Percentiles rank a stretch among this genome's conserved stretches.
These are phyloP conservation scores for Beauveria varroae DNA, from an alignment of 2,329 filamentous ascomycete species.

Conservation along the genomic window DNA sequence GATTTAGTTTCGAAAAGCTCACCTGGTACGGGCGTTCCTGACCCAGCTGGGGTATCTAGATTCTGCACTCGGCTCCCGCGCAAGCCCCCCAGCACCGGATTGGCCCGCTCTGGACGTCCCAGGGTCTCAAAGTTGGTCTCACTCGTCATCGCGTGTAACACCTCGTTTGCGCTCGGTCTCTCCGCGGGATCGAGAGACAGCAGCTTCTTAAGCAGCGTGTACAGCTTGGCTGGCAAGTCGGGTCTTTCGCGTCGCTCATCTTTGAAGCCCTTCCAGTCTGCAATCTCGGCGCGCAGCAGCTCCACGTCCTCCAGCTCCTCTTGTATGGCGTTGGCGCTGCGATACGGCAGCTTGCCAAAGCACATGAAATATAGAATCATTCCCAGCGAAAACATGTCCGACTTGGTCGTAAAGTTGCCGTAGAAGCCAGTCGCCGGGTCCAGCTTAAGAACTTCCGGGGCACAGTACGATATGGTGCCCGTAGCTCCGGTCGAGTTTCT, in stretches of 20 bases:
- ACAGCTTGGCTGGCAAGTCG: slow-evolving; percentile 80
- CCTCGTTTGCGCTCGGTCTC: slow-evolving; percentile 78
- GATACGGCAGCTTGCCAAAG: slow-evolving; percentile 82
- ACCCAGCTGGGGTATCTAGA: slow-evolving; percentile 44
- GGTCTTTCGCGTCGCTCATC: slow-evolving; percentile 66
- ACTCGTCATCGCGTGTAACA: slow-evolving; percentile 68
- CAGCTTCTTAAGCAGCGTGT: slow-evolving; percentile 73
- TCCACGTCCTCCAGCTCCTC: slow-evolving; percentile 93
- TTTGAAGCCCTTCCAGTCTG: slow-evolving; percentile 78
- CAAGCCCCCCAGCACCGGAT: slow-evolving; percentile 30
- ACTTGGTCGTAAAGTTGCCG: slow-evolving; percentile 94
- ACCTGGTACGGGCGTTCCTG: slow-evolving; percentile 43
- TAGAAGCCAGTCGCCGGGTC: slow-evolving; percentile 61
- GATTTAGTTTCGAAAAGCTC: slow-evolving; percentile 10
- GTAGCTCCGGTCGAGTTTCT: slow-evolving; percentile 90
- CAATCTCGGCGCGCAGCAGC: slow-evolving; percentile 75
- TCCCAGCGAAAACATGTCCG: slow-evolving; percentile 94
- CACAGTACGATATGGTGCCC: slow-evolving; percentile 95
- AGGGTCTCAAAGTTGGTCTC: slow-evolving; percentile 46
- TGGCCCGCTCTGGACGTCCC: slow-evolving; percentile 27
- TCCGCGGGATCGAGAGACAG: slow-evolving; percentile 69
- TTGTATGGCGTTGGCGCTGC: slow-evolving; percentile 72
- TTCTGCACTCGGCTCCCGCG: slow-evolving; percentile 43
- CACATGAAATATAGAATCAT: slow-evolving; percentile 99
- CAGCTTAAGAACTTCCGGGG: slow-evolving; percentile 78